A percentile compares a stretch with the other conserved stretches of the same genome.
Conservation (phyloP, 306 rosid genomes). For the Acacia confusa region DNA sequence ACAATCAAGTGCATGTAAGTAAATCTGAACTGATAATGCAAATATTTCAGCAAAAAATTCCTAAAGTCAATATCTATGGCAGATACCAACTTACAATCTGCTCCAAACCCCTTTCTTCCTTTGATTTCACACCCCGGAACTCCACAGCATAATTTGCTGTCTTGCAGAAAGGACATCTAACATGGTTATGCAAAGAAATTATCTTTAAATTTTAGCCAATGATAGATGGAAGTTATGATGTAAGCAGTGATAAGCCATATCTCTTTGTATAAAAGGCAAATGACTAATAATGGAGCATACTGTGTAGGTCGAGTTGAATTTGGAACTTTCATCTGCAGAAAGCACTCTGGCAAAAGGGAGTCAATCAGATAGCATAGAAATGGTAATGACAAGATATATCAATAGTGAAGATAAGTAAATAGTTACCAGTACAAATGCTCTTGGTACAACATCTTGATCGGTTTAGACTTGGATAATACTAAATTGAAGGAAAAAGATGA, state of each 20-base stretch:
- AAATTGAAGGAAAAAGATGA: slow-evolving; percentile 15
- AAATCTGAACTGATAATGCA: background rate
- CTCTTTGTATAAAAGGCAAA: slow-evolving; percentile 17
- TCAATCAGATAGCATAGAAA: slow-evolving; percentile 33
- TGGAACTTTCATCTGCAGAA: slow-evolving; percentile 99
- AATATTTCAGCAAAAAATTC: slow-evolving; percentile 19
- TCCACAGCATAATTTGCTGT: slow-evolving; percentile 93
- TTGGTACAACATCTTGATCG: slow-evolving; percentile 97
- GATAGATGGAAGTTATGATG: slow-evolving; percentile 13
- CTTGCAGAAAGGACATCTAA: slow-evolving; percentile 96
- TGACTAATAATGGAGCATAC: slow-evolving; percentile 62
- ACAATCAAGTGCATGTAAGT: slow-evolving; percentile 23
- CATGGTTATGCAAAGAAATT: slow-evolving; percentile 59
- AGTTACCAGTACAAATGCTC: slow-evolving; percentile 95
- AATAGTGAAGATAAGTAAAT: slow-evolving; percentile 16
- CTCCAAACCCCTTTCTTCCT: slow-evolving; percentile 92
- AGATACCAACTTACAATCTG: slow-evolving; percentile 70
- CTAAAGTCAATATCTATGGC: slow-evolving; percentile 24
- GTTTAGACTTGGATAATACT: slow-evolving; percentile 98
- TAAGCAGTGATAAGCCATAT: background rate
- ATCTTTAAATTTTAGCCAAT: slow-evolving; percentile 13
- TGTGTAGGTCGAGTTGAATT: slow-evolving; percentile 99
- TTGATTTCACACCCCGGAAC: slow-evolving; percentile 92
- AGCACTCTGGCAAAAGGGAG: slow-evolving; percentile 72
- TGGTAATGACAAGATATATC: slow-evolving; percentile 4